Percentiles rank a stretch among this genome's conserved stretches.
phyloP scores from a whole-genome alignment of 768 basidiomycete species.

The Pulveroboletus ravenelii region DNA sequence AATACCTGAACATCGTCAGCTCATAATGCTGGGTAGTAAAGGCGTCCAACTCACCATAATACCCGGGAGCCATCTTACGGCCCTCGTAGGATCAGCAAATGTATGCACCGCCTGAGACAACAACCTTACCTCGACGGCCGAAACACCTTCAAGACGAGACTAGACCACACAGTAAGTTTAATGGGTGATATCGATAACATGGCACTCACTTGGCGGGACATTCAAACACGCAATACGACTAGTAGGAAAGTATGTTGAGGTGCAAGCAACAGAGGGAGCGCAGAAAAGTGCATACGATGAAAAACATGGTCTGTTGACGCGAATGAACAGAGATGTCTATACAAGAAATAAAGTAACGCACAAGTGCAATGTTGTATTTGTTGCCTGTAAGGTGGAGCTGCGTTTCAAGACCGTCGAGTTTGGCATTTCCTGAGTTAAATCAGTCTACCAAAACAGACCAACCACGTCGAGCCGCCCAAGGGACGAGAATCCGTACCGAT shows the following conservation, averaged over 20 bases:
- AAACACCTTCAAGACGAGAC: slow-evolving; percentile 51
- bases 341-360: slow-evolving; percentile 20
- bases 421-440: slow-evolving; percentile 49
- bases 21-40: not conserved
- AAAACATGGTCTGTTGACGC: slow-evolving; percentile 56
- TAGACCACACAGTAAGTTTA: not conserved
- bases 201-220: slow-evolving; percentile 58
- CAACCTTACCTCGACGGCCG: slow-evolving; percentile 52
- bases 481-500: slow-evolving; percentile 39
- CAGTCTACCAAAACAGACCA: not conserved
- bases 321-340: not conserved
- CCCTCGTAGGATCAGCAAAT: not conserved
- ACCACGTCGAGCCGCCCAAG: not conserved
- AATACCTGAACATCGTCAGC: slow-evolving; percentile 36
- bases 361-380: slow-evolving; percentile 64
- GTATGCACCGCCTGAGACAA: not conserved
- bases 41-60: slow-evolving; percentile 45
- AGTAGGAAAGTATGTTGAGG: not conserved
- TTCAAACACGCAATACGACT: slow-evolving; percentile 44
- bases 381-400: slow-evolving; percentile 55
- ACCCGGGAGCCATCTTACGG: slow-evolving; percentile 54
- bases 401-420: slow-evolving; percentile 53
- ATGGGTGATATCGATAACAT: not conserved
- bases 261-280: not conserved
- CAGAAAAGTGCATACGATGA: slow-evolving; percentile 46